These are phyloP conservation scores for Corchorus olitorius DNA, from an alignment of 345 rosid genomes.

Conservation along the genomic window DNA sequence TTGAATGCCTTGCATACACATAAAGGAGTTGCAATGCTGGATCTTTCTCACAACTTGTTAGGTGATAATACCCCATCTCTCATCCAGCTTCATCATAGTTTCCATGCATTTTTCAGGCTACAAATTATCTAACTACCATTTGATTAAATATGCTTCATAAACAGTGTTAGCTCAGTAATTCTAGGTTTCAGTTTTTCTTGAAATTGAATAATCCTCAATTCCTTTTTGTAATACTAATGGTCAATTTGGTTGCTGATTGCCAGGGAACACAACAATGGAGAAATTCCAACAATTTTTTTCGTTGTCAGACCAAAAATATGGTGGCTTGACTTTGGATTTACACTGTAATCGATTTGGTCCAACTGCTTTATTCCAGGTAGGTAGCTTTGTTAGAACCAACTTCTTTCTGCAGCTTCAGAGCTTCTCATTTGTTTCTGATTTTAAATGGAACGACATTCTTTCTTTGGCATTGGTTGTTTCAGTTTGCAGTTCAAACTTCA, in stretches of 20 bases:
- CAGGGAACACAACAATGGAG: conserved; percentile 97
- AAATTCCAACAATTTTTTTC: conserved; percentile 71
- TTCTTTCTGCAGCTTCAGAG: background rate
- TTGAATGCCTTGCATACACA: conserved; percentile 69
- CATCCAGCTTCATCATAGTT: conserved; percentile 4
- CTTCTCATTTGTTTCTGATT: conserved; percentile 7
- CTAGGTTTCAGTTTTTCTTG: background rate
- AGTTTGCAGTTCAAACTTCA: conserved; percentile 13
- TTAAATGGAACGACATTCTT: background rate
- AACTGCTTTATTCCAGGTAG: conserved; percentile 89
- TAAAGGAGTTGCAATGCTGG: conserved; percentile 66
- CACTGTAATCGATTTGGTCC: conserved; percentile 98
- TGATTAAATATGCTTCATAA: background rate
- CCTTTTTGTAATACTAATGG: conserved; percentile 14
- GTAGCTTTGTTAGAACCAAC: background rate
- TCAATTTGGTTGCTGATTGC: conserved; percentile 33
- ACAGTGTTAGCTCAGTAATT: background rate
- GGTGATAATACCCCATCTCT: conserved; percentile 46
- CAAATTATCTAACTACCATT: background rate
- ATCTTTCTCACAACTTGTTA: conserved; percentile 88
- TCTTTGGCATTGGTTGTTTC: background rate
- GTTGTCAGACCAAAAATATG: conserved; percentile 72
- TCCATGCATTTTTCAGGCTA: background rate
- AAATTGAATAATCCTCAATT: background rate
- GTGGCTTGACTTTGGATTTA: conserved; percentile 85